Percentiles rank a stretch among this genome's conserved stretches.
These are phyloP conservation scores for Fusarium aywerte DNA, from an alignment of 2,329 filamentous ascomycete species.

Conservation along the genomic window DNA sequence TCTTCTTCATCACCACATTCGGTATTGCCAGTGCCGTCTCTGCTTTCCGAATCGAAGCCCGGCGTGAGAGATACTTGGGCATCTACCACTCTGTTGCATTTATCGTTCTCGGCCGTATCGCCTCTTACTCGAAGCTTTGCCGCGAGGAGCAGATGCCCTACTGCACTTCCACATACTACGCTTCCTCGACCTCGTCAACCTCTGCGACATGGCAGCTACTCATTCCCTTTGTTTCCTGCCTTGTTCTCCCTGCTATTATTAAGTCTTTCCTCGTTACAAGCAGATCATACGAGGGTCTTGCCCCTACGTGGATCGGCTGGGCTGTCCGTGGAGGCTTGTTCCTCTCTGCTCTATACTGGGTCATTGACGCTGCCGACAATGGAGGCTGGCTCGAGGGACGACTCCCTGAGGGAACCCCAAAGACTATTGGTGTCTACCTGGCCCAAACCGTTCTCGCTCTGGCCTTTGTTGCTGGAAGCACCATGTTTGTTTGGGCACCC, in stretches of 20 bases:
- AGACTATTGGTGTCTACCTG: conserved; percentile 78
- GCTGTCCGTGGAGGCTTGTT: conserved; percentile 81
- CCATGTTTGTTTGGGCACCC: conserved; percentile 85
- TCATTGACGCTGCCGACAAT: conserved; percentile 88
- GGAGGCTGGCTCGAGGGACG: conserved; percentile 75
- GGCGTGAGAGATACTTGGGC: conserved; percentile 77
- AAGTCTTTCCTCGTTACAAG: conserved; percentile 85
- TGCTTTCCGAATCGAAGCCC: conserved; percentile 76
- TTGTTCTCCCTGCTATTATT: conserved; percentile 78
- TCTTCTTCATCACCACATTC: conserved; percentile 92
- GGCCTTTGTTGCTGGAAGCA: conserved; percentile 83
- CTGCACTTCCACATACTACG: conserved; percentile 95
- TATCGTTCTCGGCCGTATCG: conserved; percentile 78
- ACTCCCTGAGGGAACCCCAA: conserved; percentile 70
- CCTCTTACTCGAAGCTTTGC: conserved; percentile 90
- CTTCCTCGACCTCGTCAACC: conserved; percentile 89
- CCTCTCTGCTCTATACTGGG: conserved; percentile 85
- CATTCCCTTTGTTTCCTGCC: conserved; percentile 79
- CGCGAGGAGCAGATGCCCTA: conserved; percentile 98
- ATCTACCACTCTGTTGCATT: conserved; percentile 89
- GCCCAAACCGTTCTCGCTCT: conserved; percentile 85
- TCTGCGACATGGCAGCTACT: conserved; percentile 89
- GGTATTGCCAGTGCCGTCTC: conserved; percentile 78
- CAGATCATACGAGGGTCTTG: conserved; percentile 86
- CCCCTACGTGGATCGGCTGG: conserved; percentile 84